Evolutionary conservation across 495 filamentous ascomycete genomes (phyloP).

Genomic region (Hypoxylon intermedium): DNA sequence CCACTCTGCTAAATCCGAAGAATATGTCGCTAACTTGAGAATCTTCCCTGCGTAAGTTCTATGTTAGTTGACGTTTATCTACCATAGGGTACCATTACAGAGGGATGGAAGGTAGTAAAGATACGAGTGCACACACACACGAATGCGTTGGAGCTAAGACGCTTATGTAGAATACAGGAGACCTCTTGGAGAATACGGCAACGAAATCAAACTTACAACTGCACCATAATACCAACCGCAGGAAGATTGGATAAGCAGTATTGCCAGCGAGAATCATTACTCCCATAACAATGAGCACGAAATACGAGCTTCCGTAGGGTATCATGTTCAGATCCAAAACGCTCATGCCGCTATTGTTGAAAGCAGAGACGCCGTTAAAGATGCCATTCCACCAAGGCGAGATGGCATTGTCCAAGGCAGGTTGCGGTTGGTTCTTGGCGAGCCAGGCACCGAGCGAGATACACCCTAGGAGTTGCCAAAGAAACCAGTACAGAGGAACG

Average conservation of each 20-base stretch:
- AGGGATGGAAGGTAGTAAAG: no score
- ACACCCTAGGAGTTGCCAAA: constrained; percentile 74
- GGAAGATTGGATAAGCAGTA: constrained; percentile 77
- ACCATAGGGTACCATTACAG: background rate
- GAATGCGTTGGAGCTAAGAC: background rate
- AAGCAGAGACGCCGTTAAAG: constrained; percentile 77
- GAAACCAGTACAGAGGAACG: constrained; percentile 75
- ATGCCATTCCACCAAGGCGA: constrained; percentile 70
- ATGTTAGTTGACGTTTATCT: background rate
- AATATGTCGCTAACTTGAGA: constrained; percentile 37
- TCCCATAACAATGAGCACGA: constrained; percentile 77
- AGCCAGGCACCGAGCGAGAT: constrained; percentile 78
- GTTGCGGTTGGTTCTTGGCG: constrained; percentile 61
- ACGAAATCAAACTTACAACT: constrained; percentile 49
- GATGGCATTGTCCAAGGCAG: constrained; percentile 70
- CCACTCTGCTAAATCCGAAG: constrained; percentile 43
- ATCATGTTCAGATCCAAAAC: constrained; percentile 84
- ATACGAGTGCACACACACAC: background rate
- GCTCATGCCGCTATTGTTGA: constrained; percentile 85
- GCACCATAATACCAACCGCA: constrained; percentile 77
- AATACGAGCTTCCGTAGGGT: constrained; percentile 68
- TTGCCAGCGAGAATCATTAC: constrained; percentile 85
- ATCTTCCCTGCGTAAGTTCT: constrained; percentile 29
- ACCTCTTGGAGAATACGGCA: constrained; percentile 43
- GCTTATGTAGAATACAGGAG: constrained; percentile 44